Conservation (phyloP, 2,329 filamentous ascomycete species). For the Fulvia fulva region DNA sequence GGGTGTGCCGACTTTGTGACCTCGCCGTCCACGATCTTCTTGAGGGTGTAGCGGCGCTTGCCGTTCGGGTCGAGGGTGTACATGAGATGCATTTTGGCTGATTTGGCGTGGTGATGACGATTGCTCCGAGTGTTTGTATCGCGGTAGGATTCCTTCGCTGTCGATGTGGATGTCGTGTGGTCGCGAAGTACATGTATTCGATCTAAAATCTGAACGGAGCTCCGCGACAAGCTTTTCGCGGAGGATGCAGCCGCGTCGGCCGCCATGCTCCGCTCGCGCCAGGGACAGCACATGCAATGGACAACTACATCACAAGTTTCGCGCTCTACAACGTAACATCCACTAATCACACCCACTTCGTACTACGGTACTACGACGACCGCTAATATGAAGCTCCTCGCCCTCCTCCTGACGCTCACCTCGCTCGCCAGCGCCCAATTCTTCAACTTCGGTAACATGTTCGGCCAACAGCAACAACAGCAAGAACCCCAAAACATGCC, state of each 20-base stretch:
- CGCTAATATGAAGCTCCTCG: constrained; percentile 32
- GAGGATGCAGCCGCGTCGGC: neutral
- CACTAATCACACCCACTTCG: constrained; percentile 1
- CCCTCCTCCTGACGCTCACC: constrained; percentile 53
- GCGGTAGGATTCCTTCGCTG: neutral
- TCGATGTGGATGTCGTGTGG: neutral
- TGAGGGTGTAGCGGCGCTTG: constrained; percentile 91
- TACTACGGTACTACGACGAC: constrained; percentile 6
- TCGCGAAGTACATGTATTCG: no score
- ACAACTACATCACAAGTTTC: neutral
- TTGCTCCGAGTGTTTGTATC: neutral
- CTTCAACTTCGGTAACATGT: constrained; percentile 95
- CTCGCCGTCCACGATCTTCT: constrained; percentile 76
- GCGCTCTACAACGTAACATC: neutral
- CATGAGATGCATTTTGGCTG: constrained; percentile 65
- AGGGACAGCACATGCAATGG: neutral
- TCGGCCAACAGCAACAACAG: constrained; percentile 57
- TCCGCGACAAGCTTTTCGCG: neutral
- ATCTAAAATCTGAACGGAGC: neutral
- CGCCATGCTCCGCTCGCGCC: neutral
- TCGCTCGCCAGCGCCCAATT: constrained; percentile 71
- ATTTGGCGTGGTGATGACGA: neutral
- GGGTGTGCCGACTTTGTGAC: constrained; percentile 96
- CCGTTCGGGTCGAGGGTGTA: constrained; percentile 79
- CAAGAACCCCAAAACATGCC: constrained; percentile 72